Evolutionary conservation across 2,329 filamentous ascomycete species (phyloP).

Genomic region (Ophiostoma pallidulum): DNA sequence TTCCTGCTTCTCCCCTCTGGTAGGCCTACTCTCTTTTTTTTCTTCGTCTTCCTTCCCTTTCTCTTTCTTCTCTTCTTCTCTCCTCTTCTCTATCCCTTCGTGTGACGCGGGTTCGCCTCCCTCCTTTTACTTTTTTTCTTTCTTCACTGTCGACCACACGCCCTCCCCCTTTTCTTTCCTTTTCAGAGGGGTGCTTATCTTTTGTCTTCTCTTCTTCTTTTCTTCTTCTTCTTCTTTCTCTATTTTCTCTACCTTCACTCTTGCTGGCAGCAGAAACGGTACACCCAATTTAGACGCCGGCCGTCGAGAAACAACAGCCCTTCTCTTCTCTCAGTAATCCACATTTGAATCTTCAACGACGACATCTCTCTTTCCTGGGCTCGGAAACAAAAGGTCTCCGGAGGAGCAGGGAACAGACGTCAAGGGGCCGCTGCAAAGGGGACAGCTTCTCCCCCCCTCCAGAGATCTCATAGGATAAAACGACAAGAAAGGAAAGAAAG

Average conservation of each 20-base stretch:
- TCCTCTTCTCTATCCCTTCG: slow-evolving; percentile 2
- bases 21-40: slow-evolving; percentile 6
- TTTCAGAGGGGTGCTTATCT: no score
- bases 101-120: slow-evolving; percentile 8
- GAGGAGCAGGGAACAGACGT: not conserved
- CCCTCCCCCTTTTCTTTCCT: not conserved
- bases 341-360: no score
- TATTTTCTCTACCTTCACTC: not conserved
- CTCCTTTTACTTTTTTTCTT: not conserved
- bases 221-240: not conserved
- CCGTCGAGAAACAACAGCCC: not conserved
- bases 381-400: not conserved
- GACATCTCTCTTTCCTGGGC: no score
- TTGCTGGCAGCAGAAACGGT: not conserved
- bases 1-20: slow-evolving; percentile 12
- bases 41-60: slow-evolving; percentile 2
- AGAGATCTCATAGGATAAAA: no score
- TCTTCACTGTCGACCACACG: not conserved
- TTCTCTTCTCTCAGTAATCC: no score
- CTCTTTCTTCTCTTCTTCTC: slow-evolving; percentile 1
- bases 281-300: not conserved
- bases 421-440: not conserved
- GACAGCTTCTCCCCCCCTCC: no score
- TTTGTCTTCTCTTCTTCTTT: not conserved
- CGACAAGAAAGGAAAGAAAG: no score